Evolutionary conservation across 1,284 basidiomycete genomes (phyloP).

Genomic region (Marasmius tenuissimus): DNA sequence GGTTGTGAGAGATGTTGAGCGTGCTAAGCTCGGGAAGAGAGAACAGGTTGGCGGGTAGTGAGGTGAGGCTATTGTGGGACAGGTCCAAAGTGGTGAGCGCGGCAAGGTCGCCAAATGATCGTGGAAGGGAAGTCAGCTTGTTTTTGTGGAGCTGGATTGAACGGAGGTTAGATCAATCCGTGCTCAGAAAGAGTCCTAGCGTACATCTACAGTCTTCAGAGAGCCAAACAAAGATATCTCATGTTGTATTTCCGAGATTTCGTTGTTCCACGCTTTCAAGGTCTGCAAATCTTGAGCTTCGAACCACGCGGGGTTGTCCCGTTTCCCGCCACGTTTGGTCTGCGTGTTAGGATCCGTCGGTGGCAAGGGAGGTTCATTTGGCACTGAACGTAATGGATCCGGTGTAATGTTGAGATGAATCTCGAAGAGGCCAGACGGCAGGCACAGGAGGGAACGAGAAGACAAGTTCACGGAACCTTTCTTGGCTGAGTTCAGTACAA

Average conservation of each 20-base stretch:
- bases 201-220: slow-evolving; percentile 72
- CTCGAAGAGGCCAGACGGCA: slow-evolving; percentile 78
- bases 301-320: slow-evolving; percentile 62
- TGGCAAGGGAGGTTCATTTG: slow-evolving; percentile 59
- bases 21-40: slow-evolving; percentile 63
- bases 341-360: slow-evolving; percentile 32
- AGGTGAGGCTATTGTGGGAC: slow-evolving; percentile 64
- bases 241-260: slow-evolving; percentile 72
- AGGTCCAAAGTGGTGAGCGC: slow-evolving; percentile 65
- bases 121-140: slow-evolving; percentile 57
- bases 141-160: slow-evolving; percentile 68
- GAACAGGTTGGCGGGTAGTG: slow-evolving; percentile 63
- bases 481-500: slow-evolving; percentile 45
- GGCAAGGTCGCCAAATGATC: slow-evolving; percentile 63
- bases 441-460: slow-evolving; percentile 64
- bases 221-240: slow-evolving; percentile 82
- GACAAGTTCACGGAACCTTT: slow-evolving; percentile 73
- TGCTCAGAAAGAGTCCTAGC: slow-evolving; percentile 20
- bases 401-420: slow-evolving; percentile 74
- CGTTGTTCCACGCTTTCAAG: slow-evolving; percentile 76
- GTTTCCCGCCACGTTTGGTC: slow-evolving; percentile 33
- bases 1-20: slow-evolving; percentile 73
- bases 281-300: slow-evolving; percentile 75
- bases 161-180: slow-evolving; percentile 9
- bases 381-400: slow-evolving; percentile 59